phyloP scores from a whole-genome alignment of 2,329 filamentous ascomycete species.

The Aspergillus pseudoglaucus region DNA sequence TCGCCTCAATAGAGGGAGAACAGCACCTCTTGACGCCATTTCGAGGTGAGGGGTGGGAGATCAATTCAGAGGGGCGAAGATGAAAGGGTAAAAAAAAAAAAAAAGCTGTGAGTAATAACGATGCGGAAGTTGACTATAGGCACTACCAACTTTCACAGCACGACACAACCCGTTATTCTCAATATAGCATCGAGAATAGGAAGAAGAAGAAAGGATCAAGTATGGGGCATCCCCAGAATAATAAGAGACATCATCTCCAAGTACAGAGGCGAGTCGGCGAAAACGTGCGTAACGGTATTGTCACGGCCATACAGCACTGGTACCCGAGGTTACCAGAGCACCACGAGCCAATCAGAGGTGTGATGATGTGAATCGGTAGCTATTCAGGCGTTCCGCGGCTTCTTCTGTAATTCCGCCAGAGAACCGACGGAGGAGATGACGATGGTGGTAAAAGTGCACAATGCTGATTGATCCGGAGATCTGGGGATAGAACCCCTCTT shows the following conservation, averaged over 20 bases:
- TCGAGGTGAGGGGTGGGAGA: slow-evolving; percentile 3
- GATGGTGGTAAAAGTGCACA: no score
- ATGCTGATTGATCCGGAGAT: no score
- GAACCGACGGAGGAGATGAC: background rate
- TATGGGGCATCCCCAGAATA: background rate
- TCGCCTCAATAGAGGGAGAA: slow-evolving; percentile 38
- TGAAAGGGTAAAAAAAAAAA: background rate
- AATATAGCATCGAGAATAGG: background rate
- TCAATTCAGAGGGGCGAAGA: background rate
- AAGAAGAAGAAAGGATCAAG: background rate
- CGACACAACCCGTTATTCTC: background rate
- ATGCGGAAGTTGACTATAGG: no score
- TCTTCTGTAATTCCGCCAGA: background rate
- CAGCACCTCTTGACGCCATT: slow-evolving; percentile 38
- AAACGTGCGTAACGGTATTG: slow-evolving; percentile 21
- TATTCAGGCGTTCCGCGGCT: background rate
- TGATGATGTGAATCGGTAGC: slow-evolving; percentile 19
- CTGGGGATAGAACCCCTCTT: no score
- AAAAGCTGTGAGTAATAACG: background rate
- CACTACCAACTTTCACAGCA: background rate
- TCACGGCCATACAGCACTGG: slow-evolving; percentile 10
- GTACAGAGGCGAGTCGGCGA: background rate
- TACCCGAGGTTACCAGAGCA: background rate
- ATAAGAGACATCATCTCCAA: background rate
- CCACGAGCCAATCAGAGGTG: slow-evolving; percentile 19